These are phyloP conservation scores for Limnanthes douglasii DNA, from an alignment of 345 rosid species.

Conservation along the genomic window DNA sequence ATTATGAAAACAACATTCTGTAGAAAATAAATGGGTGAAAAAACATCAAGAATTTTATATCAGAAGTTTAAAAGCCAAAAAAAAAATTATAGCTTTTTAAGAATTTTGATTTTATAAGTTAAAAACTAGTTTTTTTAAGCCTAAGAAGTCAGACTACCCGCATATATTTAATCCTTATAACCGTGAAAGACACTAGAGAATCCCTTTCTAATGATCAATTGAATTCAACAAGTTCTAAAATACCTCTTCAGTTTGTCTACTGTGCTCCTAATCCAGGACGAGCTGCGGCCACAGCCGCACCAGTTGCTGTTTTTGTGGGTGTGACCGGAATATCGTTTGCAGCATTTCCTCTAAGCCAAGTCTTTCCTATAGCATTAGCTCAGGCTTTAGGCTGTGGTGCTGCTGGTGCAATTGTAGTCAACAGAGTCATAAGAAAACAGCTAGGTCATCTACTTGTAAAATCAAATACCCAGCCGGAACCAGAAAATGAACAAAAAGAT, in stretches of 20 bases:
- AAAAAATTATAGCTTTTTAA: too few relatives aligned
- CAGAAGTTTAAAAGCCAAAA: too few relatives aligned
- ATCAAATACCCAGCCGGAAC: constrained; percentile 21
- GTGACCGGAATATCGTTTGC: constrained; percentile 78
- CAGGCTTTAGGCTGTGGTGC: constrained; percentile 80
- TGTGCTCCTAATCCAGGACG: constrained; percentile 93
- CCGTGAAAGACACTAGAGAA: too few relatives aligned
- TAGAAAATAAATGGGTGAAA: too few relatives aligned
- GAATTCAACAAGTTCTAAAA: too few relatives aligned
- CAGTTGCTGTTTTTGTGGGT: constrained; percentile 59
- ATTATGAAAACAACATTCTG: too few relatives aligned
- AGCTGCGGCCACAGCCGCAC: constrained; percentile 88
- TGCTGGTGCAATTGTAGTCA: constrained; percentile 58
- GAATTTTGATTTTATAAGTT: too few relatives aligned
- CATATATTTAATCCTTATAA: too few relatives aligned
- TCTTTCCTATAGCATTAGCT: constrained; percentile 32
- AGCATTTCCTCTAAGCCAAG: constrained; percentile 76
- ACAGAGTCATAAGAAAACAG: constrained; percentile 48
- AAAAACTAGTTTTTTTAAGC: too few relatives aligned
- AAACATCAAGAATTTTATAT: too few relatives aligned
- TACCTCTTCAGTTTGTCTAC: constrained; percentile 75
- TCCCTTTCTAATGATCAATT: too few relatives aligned
- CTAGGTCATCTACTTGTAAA: constrained; percentile 78
- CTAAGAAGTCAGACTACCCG: too few relatives aligned
- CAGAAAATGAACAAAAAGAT: constrained; percentile 19